Evolutionary conservation across 805 yeast species (phyloP), one percentile per base, ranked within the genome.

Genomic region (Clavispora phyllophila): DNA sequence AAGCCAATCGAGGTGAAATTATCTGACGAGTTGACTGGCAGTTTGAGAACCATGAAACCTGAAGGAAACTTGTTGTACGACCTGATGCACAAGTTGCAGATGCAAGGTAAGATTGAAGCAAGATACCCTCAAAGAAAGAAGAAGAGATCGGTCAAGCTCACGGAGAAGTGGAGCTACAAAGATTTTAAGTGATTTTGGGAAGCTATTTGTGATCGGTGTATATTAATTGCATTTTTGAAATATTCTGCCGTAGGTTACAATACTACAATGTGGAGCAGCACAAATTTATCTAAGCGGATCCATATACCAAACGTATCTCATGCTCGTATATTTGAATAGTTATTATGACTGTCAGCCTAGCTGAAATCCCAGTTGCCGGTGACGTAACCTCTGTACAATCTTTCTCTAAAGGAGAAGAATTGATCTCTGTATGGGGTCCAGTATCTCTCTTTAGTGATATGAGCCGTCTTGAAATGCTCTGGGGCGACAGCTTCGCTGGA

Each of bases 121-220:
- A 79, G 97, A 66, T 76, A 82, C 28, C 87, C 84, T 10, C 80
- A 78, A 44, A 73, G 72, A 51, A 79, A 78, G 61, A 78, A 71
- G 61, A 78, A 84, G 59, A 82, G 78, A 60, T 73, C 80, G 53
- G 83, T 76, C 45, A 87, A 84, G 72, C 66, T 84, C 48, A 85
- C 95, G 24, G 96, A 91, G 63, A 91, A 90, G 67, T 88, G 95
- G 95, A 77, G 90, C 26, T 87, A 85, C 68, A 91, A 91, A 69
- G 95, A 91, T 66, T 87, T 86, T 58, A 82, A 83, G 66, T 83
- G 70, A 56, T 39, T n/a, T 10, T 12, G 14, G 36, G 15, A 33
- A n/a, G 13, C 25, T 13, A 12, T 18, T 39, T 28, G 39, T 36
- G 28, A 36, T n/a, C 33, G 23, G 23, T 37, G 37, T 42, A 32